phyloP scores from a whole-genome alignment of 1,139 yeast genomes.

The Entelexis paramagnoliae region DNA sequence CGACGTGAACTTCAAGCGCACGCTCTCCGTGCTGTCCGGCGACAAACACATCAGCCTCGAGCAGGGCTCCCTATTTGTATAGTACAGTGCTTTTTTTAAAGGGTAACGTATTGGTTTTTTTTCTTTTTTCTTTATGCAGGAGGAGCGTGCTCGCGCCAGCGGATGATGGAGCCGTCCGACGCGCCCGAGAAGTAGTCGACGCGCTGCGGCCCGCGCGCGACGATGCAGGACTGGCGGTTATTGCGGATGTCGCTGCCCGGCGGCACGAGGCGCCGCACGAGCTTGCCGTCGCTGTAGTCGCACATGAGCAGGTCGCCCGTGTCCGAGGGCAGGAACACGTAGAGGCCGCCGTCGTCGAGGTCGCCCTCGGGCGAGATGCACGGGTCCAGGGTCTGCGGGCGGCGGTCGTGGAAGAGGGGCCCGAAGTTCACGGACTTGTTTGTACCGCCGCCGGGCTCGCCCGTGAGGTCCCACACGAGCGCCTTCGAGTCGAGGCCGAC shows the following conservation, averaged over 20 bases:
- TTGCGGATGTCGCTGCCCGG: slow-evolving; percentile 24
- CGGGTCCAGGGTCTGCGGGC: slow-evolving; percentile 35
- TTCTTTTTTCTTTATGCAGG: background rate
- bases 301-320: slow-evolving; percentile 65
- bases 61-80: slow-evolving; percentile 21
- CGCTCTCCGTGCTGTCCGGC: slow-evolving; percentile 47
- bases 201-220: slow-evolving; percentile 36
- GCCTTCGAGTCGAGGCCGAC: slow-evolving; percentile 71
- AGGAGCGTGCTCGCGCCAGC: slow-evolving; percentile 25
- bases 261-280: slow-evolving; percentile 43
- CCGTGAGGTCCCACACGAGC: slow-evolving; percentile 58
- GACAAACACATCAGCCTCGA: slow-evolving; percentile 13
- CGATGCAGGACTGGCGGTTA: slow-evolving; percentile 42
- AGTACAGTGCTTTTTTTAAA: too few species aligned
- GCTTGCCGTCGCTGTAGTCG: slow-evolving; percentile 53
- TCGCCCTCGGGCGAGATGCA: slow-evolving; percentile 32
- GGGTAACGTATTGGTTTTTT: background rate
- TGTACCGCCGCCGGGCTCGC: slow-evolving; percentile 34
- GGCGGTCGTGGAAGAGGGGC: slow-evolving; percentile 61
- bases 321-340: slow-evolving; percentile 64
- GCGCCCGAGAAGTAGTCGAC: slow-evolving; percentile 30
- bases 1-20: slow-evolving; percentile 49
- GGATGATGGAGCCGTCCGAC: slow-evolving; percentile 30
- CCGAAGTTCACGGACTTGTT: slow-evolving; percentile 68
- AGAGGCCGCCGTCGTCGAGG: slow-evolving; percentile 34